Base-by-base conservation (phyloP, 371 early-diverging fungal genomes). In the Saksenaea oblongispora region DNA sequence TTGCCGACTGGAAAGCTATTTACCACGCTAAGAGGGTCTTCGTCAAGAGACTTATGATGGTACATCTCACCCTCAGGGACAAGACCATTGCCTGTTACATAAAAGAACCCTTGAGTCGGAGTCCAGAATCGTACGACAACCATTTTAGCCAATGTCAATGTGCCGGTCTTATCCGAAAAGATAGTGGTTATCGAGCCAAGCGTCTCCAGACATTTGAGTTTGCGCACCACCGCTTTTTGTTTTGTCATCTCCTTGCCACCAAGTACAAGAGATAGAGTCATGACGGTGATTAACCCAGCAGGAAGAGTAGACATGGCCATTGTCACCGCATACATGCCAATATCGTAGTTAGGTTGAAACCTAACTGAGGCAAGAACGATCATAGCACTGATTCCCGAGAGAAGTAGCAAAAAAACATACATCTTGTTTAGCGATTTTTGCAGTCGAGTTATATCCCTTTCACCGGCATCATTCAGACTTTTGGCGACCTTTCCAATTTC, bases 111-210 rank as follows among this genome's bases (percentile, higher is more conserved):
- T 64, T 84, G 84, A 0, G 67, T 56, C 1, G 87, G 89, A 27
- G 87, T 77, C 90, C 90, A 91, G 54, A 87, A 85, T 24, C 88
- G 86, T 22, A 87, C 86, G 1, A 88, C 82, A 5, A 89, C 89
- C 91, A 91, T 91, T 65, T 87, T 89, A 15, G 88, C 81, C 69
- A 84, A 79, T 0, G 87, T 86, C 54, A 86, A 64, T 8, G 87
- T 86, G 53, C 87, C 86, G 11, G 76, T 74, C 47, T 76, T 97
- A 72, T 97, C 97, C 1, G 92, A 92, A 71, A 95, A 95, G 66
- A 98, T 93, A 36, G 89, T 89, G n/a, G 94, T 93, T 14, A 97
- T 91, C 8, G 90, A 88, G 5, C 97, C 97, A n/a, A 97, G 80
- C 0, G 95, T 94, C 74, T 97, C 97, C 5, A 98, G 90, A 5